These are phyloP conservation scores for Bruguiera gymnorhiza DNA, from an alignment of 345 rosid species.

Conservation along the genomic window DNA sequence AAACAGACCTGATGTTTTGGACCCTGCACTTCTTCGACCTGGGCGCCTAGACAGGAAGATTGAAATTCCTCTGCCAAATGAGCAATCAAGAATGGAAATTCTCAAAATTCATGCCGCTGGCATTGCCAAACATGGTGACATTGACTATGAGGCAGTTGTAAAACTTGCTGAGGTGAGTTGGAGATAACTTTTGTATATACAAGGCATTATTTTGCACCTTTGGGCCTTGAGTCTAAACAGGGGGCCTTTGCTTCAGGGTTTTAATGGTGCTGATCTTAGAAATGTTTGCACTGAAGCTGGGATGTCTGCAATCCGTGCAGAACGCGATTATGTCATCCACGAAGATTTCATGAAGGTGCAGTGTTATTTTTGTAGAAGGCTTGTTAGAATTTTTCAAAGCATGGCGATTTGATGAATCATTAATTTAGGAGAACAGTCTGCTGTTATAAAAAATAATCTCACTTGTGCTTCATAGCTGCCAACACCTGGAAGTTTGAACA, in stretches of 20 bases:
- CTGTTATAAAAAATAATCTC: no score
- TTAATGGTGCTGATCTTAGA: slow-evolving; percentile 96
- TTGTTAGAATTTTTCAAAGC: not conserved
- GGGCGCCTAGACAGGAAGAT: slow-evolving; percentile 92
- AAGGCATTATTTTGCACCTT: not conserved
- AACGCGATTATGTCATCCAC: slow-evolving; percentile 91
- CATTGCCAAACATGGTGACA: slow-evolving; percentile 95
- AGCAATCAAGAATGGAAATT: slow-evolving; percentile 93
- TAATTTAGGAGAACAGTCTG: no score
- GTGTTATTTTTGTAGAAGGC: not conserved
- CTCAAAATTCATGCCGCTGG: slow-evolving; percentile 97
- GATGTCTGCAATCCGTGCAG: slow-evolving; percentile 94
- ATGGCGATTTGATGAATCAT: not conserved
- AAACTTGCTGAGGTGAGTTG: slow-evolving; percentile 89
- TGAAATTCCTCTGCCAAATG: slow-evolving; percentile 95
- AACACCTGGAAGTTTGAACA: no score
- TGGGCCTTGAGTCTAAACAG: not conserved
- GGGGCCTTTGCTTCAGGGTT: slow-evolving; percentile 52
- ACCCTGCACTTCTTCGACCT: slow-evolving; percentile 95
- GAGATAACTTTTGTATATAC: not conserved
- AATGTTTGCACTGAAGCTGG: slow-evolving; percentile 99
- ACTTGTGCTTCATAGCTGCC: no score
- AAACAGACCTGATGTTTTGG: slow-evolving; percentile 95
- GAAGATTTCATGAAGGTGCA: slow-evolving; percentile 99
- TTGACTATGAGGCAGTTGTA: slow-evolving; percentile 92